phyloP scores from a whole-genome alignment of 2,329 filamentous ascomycete species.

The Emydomyces testavorans region DNA sequence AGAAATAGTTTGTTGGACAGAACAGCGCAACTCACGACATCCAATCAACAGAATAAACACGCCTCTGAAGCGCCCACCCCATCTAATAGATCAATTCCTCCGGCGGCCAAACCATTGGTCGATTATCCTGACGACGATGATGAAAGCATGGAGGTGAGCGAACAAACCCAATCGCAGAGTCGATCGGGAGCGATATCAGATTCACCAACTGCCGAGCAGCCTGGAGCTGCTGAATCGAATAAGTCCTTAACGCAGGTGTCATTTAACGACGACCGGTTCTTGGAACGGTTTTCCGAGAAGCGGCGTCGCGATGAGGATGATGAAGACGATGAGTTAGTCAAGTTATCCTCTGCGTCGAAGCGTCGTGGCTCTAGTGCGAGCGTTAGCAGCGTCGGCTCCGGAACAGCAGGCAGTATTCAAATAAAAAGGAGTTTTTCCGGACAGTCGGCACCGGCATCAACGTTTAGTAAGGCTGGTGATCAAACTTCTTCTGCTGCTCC shows the following conservation, averaged over 20 bases:
- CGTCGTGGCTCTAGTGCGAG: conserved; percentile 33
- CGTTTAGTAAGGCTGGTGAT: conserved; percentile 7
- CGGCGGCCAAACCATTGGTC: conserved; percentile 55
- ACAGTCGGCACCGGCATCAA: conserved; percentile 17
- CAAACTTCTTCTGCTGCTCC: background rate
- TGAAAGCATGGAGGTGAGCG: conserved; percentile 49
- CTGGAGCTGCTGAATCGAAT: background rate
- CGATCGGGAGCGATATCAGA: conserved; percentile 1
- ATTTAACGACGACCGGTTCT: background rate
- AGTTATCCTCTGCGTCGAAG: conserved; percentile 50
- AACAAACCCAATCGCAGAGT: conserved; percentile 18
- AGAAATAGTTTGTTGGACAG: conserved; percentile 3
- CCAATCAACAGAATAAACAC: conserved; percentile 30
- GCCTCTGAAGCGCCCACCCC: conserved; percentile 25
- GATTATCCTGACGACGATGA: conserved; percentile 87
- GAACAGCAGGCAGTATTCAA: conserved; percentile 22
- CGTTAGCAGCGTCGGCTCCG: conserved; percentile 22
- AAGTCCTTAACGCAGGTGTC: conserved; percentile 5
- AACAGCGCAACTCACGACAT: conserved; percentile 13
- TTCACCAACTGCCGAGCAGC: conserved; percentile 2
- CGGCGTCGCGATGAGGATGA: conserved; percentile 76
- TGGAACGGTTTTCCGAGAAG: conserved; percentile 51
- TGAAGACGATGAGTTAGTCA: conserved; percentile 83
- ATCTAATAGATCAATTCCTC: conserved; percentile 43
- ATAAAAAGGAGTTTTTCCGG: conserved; percentile 25